These are phyloP conservation scores for Lepidium sativum DNA, from an alignment of 345 rosid genomes.

Conservation along the genomic window DNA sequence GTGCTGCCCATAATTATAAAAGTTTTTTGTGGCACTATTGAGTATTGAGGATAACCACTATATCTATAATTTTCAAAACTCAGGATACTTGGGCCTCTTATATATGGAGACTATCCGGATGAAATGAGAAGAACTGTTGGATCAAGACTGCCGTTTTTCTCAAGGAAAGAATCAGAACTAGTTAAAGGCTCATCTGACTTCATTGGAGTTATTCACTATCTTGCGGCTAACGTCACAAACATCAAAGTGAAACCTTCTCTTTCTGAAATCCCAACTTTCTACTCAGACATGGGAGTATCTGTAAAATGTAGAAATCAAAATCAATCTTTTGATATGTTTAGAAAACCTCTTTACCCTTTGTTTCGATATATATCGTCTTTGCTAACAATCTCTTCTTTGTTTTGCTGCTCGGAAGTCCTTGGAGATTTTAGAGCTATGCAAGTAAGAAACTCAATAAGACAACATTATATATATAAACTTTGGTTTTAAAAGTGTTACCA, in stretches of 20 bases:
- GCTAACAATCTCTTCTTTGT: too few species aligned
- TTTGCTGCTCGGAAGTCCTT: too few species aligned
- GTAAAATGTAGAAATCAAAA: neutral
- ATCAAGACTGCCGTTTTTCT: conserved; percentile 38
- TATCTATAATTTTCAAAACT: too few species aligned
- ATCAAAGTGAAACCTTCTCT: conserved; percentile 6
- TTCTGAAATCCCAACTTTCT: conserved; percentile 13
- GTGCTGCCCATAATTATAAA: too few species aligned
- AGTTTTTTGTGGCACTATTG: too few species aligned
- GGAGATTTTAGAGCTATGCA: too few species aligned
- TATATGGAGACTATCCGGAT: too few species aligned
- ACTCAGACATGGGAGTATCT: conserved; percentile 24
- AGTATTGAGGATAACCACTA: too few species aligned
- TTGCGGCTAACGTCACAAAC: conserved; percentile 20
- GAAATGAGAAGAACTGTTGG: too few species aligned
- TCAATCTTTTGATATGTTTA: neutral
- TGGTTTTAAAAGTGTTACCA: neutral
- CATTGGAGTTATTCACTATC: conserved; percentile 43
- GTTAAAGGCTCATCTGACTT: conserved; percentile 58
- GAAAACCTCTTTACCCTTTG: too few species aligned
- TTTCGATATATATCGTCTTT: too few species aligned
- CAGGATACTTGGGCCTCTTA: too few species aligned
- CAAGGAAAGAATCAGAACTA: conserved; percentile 39
- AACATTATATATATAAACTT: neutral
- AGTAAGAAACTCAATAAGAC: neutral